Evolutionary conservation across 768 basidiomycete genomes (phyloP), one percentile per base, ranked within the genome.

Genomic region (Pulveroboletus sp.): DNA sequence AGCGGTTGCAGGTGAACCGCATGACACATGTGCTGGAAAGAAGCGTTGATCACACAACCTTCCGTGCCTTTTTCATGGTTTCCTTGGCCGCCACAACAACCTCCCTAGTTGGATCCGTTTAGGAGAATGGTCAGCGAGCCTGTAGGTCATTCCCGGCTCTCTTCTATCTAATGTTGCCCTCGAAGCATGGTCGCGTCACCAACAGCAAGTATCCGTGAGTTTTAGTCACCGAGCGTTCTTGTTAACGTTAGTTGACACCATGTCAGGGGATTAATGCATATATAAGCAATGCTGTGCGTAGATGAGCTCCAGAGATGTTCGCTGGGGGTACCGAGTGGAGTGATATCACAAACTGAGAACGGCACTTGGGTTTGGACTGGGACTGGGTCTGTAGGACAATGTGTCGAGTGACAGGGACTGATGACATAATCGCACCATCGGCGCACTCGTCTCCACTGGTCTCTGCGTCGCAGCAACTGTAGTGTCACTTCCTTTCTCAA

Each of bases 161-260:
- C 56, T 47, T 26, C 21, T 21, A 21, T 21, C 21, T 21, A 37
- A 38, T n/a, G 49, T 43, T 15, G 40, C 17, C 18, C 40, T 51
- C 51, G 30, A n/a, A 6, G 33, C 11, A 27, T 7, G 6, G n/a
- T 40, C 24, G 10, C 28, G 28, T 43, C 21, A 39, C 28, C 13
- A n/a, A 17, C 24, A 49, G 35, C 9, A 11, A 13, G 4, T 7
- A 28, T 17, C 2, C 2, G 24, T 32, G 27, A 26, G 5, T 26
- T 47, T 17, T 28, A 38, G 54, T 39, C 38, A 69, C 75, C 67
- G 5, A 75, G 39, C 1, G 65, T 65, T 50, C 51, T 70, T 69
- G 7, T 70, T 69, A 4, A 62, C 73, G 50, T 67, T 56, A 21
- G 4, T 21, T 21, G 4, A 21, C 21, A 21, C 21, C 21, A 21